These are phyloP conservation scores for Nitzschia inconspicua DNA, from an alignment of 108 stramenopile species.

Conservation along the genomic window DNA sequence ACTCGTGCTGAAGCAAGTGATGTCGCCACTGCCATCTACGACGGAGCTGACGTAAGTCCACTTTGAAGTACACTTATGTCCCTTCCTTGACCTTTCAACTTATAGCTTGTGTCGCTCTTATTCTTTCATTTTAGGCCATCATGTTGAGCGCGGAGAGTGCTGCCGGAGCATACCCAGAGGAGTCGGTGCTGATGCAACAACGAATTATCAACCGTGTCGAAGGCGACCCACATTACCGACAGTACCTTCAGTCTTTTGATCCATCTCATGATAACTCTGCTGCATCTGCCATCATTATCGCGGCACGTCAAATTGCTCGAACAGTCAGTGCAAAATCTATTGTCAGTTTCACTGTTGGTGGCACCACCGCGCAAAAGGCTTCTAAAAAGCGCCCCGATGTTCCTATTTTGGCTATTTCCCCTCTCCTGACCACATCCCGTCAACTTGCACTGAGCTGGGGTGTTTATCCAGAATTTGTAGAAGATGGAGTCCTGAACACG, in stretches of 20 bases:
- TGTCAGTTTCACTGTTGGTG: conserved; percentile 74
- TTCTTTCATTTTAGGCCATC: no score
- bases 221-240: conserved; percentile 49
- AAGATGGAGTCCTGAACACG: conserved; percentile 27
- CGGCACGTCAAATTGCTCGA: conserved; percentile 58
- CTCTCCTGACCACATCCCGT: conserved; percentile 69
- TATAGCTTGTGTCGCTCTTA: no score
- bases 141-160: conserved; percentile 86
- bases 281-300: conserved; percentile 74
- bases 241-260: conserved; percentile 30
- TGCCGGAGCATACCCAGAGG: conserved; percentile 57
- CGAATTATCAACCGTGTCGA: conserved; percentile 82
- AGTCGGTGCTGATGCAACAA: conserved; percentile 82
- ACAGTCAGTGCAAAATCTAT: conserved; percentile 68
- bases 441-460: conserved; percentile 78
- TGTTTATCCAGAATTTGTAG: conserved; percentile 57
- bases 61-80: no score
- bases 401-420: conserved; percentile 79
- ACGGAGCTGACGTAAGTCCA: conserved; percentile 87
- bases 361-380: conserved; percentile 68
- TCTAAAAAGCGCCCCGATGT: conserved; percentile 70
- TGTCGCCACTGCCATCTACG: conserved; percentile 87
- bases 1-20: conserved; percentile 86
- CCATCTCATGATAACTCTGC: conserved; percentile 37
- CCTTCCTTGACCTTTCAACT: no score